A percentile compares a stretch with the other conserved stretches of the same genome.
These are phyloP conservation scores for Gillenia trifoliata DNA, from an alignment of 306 rosid genomes.

Conservation along the genomic window DNA sequence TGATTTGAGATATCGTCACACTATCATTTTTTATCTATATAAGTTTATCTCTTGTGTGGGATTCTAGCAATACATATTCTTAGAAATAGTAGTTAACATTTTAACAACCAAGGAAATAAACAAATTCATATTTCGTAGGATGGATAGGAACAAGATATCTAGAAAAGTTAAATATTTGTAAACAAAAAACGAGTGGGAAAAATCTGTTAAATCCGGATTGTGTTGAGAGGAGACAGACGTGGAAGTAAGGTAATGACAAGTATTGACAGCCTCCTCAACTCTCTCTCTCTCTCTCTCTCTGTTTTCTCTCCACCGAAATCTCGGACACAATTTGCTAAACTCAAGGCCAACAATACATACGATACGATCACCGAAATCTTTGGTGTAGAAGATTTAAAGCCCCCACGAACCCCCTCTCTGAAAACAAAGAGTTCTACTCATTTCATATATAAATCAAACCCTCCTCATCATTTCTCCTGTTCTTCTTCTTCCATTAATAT, in stretches of 20 bases:
- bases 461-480: background rate
- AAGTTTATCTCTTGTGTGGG: background rate
- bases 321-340: conserved; percentile 21
- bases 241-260: background rate
- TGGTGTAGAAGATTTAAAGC: no score
- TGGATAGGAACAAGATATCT: background rate
- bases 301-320: conserved; percentile 30
- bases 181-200: background rate
- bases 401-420: background rate
- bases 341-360: background rate
- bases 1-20: no score
- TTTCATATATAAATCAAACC: background rate
- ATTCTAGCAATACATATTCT: background rate
- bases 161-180: background rate
- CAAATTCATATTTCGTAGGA: background rate
- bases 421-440: background rate
- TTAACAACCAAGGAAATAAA: background rate
- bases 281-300: background rate
- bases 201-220: background rate
- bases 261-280: background rate
- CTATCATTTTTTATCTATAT: no score
- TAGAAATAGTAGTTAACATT: background rate
- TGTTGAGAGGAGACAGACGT: background rate
- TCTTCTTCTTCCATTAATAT: background rate
- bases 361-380: background rate